phyloP scores from a whole-genome alignment of 805 yeast species.

The Kodamaea leandrae region DNA sequence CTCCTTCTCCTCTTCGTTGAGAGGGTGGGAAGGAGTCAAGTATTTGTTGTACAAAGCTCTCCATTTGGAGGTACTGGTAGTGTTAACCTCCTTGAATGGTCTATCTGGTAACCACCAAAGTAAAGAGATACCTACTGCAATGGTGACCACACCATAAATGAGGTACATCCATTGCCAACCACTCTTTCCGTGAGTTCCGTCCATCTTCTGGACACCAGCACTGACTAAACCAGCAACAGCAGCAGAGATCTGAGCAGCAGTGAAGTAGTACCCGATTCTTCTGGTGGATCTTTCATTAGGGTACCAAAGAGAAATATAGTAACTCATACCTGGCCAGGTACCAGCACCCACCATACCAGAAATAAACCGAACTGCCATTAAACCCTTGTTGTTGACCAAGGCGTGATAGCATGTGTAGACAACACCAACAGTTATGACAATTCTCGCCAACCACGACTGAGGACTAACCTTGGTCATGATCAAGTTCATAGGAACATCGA shows the following conservation, averaged over 20 bases:
- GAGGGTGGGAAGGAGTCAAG: constrained; percentile 44
- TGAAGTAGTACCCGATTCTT: constrained; percentile 83
- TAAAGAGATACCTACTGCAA: constrained; percentile 58
- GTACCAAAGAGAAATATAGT: constrained; percentile 80
- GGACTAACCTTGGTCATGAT: constrained; percentile 82
- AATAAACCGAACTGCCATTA: constrained; percentile 68
- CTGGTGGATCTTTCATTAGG: constrained; percentile 74
- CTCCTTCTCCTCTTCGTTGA: constrained; percentile 49
- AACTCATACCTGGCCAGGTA: constrained; percentile 88
- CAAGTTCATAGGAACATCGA: constrained; percentile 86
- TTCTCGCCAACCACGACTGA: constrained; percentile 80
- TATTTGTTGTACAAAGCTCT: constrained; percentile 21
- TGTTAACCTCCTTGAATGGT: constrained; percentile 35
- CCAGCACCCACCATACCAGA: constrained; percentile 82
- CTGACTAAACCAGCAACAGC: constrained; percentile 85
- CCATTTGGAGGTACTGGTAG: constrained; percentile 15
- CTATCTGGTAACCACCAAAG: constrained; percentile 88
- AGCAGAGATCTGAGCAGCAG: constrained; percentile 90
- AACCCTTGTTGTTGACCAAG: constrained; percentile 52
- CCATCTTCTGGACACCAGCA: constrained; percentile 87
- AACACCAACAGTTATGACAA: constrained; percentile 71
- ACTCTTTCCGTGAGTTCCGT: constrained; percentile 61
- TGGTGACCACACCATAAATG: constrained; percentile 69
- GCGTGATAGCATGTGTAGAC: constrained; percentile 75
- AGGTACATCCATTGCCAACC: constrained; percentile 90